Conservation (phyloP, 352 stramenopile species). For the Pythium myriotylum region DNA sequence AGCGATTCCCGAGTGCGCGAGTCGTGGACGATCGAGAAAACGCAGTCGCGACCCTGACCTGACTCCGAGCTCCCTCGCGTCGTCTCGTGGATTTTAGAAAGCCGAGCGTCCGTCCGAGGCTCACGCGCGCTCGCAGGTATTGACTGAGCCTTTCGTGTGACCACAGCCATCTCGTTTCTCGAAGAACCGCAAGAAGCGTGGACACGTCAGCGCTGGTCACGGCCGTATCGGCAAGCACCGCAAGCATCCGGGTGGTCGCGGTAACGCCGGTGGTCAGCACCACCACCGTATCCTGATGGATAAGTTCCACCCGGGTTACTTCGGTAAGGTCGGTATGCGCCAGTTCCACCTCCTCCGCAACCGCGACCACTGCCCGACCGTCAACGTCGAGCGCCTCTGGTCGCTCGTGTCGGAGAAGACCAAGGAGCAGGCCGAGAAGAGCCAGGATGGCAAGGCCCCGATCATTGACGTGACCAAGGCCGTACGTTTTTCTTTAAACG, state of each 20-base stretch:
- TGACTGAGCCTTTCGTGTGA: constrained; percentile 7
- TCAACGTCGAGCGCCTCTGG: constrained; percentile 99
- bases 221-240: constrained; percentile 99
- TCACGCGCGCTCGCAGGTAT: background rate
- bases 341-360: constrained; percentile 99
- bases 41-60: no score
- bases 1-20: no score
- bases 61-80: no score
- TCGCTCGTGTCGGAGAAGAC: constrained; percentile 97
- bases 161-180: constrained; percentile 83
- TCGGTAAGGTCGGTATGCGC: constrained; percentile 99
- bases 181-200: constrained; percentile 99
- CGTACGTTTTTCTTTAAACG: constrained; percentile 22
- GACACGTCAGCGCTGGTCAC: constrained; percentile 99
- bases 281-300: constrained; percentile 99
- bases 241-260: constrained; percentile 99
- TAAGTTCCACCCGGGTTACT: constrained; percentile 99
- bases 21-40: no score
- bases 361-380: constrained; percentile 95
- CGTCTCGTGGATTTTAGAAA: no score
- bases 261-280: constrained; percentile 99
- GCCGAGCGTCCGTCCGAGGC: no score
- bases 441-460: constrained; percentile 96
- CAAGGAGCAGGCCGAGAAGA: constrained; percentile 96
- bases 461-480: constrained; percentile 98